Base-by-base conservation (phyloP, 768 basidiomycete genomes). In the Amanita rimosa region DNA sequence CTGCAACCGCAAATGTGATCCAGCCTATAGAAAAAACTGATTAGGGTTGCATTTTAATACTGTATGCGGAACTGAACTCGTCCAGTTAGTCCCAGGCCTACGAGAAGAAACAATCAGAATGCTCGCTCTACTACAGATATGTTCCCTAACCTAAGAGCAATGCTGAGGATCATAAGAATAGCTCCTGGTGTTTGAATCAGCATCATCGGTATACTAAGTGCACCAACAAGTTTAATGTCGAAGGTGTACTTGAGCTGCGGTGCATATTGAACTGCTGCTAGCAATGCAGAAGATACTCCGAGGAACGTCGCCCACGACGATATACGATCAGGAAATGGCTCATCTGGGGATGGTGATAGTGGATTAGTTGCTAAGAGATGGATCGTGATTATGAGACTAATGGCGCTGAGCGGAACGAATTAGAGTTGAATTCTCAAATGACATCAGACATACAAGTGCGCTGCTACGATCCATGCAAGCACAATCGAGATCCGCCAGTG, bases 181-280 rank as follows among this genome's bases (percentile, higher is more conserved):
- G 87, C 84, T 3, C 93, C 94, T 3, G 93, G 93, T 10, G 80
- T 90, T 64, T 98, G 95, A 13, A 99, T 88, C 42, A 79, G 67
- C 95, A 99, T 97, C 81, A 91, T 97, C 1, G 86, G 85, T 49
- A 99, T 87, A 58, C 90, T 93, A 13, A 98, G 70, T 0, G 92
- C 91, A 2, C 95, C 95, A 7, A 98, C 93, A 10, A 95, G 75
- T 58, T 81, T 85, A 26, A 75, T 64, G 4, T 67, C 68, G 56
- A 84, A 96, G 1, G 94, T 98, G 52, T 83, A 79, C 10, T 76
- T 55, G 21, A 99, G 70, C 62, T 96, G 94, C 0, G 95, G 94
- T 0, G 81, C 74, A 52, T 97, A 99, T 63, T 99, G 94, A 4
- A 86, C 66, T 3, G 79, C 77, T 1, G 92, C 85, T 4, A 96